Evolutionary conservation across 2,329 filamentous ascomycete species (phyloP).

Genomic region (Cryphonectria parasitica): DNA sequence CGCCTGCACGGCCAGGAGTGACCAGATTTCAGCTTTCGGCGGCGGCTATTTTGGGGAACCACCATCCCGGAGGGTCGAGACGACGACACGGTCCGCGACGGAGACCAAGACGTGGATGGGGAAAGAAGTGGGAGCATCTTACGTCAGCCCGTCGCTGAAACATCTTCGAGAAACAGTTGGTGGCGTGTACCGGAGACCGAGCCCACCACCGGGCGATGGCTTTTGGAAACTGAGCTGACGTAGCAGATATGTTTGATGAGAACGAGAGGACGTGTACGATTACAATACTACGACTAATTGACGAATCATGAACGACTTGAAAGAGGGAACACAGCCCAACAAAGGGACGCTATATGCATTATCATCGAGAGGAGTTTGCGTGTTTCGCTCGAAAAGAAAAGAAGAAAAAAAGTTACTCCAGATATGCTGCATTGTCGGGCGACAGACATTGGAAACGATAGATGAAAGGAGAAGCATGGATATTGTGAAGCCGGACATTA

Average conservation of each 20-base stretch:
- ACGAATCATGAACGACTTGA: constrained; percentile 14
- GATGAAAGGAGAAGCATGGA: background rate
- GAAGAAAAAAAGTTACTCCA: background rate
- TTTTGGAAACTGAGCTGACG: background rate
- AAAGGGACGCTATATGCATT: background rate
- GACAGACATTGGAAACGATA: background rate
- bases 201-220: background rate
- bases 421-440: background rate
- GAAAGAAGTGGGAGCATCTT: background rate
- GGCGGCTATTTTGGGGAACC: background rate
- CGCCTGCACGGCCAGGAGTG: background rate
- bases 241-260: background rate
- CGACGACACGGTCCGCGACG: background rate
- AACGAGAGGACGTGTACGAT: constrained; percentile 20
- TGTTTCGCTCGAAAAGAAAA: background rate
- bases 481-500: background rate
- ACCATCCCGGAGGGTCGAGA: background rate
- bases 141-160: constrained; percentile 4
- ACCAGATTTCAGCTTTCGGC: background rate
- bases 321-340: background rate
- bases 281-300: constrained; percentile 22
- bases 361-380: background rate
- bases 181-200: background rate
- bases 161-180: background rate
- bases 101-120: background rate